A percentile compares a stretch with the other conserved stretches of the same genome.
Conservation (phyloP, 1,284 basidiomycete species). For the Austroboletus rostrupii region DNA sequence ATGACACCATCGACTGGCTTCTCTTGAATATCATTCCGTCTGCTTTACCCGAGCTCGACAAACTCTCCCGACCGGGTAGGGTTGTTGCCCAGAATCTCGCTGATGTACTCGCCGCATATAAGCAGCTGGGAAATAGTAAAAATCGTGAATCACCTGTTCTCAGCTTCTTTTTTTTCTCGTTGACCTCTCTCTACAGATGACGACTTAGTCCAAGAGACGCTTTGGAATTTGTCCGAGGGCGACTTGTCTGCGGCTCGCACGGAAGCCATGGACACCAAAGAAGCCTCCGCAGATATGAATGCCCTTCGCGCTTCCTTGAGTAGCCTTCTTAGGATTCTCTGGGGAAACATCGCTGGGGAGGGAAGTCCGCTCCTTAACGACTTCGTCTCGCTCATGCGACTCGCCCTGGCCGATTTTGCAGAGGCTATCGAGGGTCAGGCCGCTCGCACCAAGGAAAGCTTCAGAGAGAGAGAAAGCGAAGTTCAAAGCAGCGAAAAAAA, state of each 20-base stretch:
- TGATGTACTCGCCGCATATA: slow-evolving; percentile 51
- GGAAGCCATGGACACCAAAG: slow-evolving; percentile 36
- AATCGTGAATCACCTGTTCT: slow-evolving; percentile 40
- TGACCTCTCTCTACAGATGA: slow-evolving; percentile 41
- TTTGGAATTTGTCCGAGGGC: slow-evolving; percentile 57
- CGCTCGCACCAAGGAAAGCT: slow-evolving; percentile 42
- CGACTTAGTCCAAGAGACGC: slow-evolving; percentile 55
- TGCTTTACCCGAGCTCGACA: slow-evolving; percentile 34
- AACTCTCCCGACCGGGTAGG: slow-evolving; percentile 51
- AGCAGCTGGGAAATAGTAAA: slow-evolving; percentile 47
- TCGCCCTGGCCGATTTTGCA: slow-evolving; percentile 60
- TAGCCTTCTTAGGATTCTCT: slow-evolving; percentile 47
- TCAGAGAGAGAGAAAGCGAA: slow-evolving; percentile 52
- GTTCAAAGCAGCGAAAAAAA: slow-evolving; percentile 58
- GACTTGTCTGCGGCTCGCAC: slow-evolving; percentile 40
- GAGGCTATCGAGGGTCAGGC: slow-evolving; percentile 52
- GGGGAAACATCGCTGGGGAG: slow-evolving; percentile 50
- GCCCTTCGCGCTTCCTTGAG: slow-evolving; percentile 47
- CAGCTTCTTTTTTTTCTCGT: background rate
- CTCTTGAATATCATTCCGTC: slow-evolving; percentile 44
- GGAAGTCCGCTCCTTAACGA: slow-evolving; percentile 52
- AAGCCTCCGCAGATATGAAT: slow-evolving; percentile 46
- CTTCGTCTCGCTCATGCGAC: slow-evolving; percentile 57
- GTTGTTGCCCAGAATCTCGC: slow-evolving; percentile 46
- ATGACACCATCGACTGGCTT: slow-evolving; percentile 47